Evolutionary conservation across 2,329 filamentous ascomycete species (phyloP).

Genomic region (Colletotrichum sp.): DNA sequence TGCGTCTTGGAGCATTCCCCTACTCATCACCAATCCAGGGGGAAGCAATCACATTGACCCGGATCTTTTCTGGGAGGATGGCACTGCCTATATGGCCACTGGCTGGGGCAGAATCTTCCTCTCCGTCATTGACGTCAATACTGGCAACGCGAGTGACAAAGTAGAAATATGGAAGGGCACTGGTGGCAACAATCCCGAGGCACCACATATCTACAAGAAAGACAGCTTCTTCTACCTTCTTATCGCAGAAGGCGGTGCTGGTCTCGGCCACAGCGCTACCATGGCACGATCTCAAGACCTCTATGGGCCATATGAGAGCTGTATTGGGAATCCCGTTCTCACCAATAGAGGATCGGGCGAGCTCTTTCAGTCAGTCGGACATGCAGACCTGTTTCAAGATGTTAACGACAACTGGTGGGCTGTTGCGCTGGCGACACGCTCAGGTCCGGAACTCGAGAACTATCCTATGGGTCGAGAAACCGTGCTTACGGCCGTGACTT

Average conservation of each 20-base stretch:
- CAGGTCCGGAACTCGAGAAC: neutral
- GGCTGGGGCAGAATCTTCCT: neutral
- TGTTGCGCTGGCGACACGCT: neutral
- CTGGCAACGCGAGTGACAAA: neutral
- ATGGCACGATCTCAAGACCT: conserved; percentile 38
- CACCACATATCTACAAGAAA: conserved; percentile 49
- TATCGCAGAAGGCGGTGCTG: conserved; percentile 50
- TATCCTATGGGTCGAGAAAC: neutral
- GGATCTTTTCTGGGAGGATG: neutral
- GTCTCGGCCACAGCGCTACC: conserved; percentile 37
- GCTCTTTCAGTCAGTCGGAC: conserved; percentile 35
- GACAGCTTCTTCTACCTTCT: conserved; percentile 48
- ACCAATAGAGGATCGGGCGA: conserved; percentile 33
- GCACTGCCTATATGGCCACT: neutral
- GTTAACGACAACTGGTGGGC: neutral
- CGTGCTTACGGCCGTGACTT: neutral
- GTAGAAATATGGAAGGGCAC: neutral
- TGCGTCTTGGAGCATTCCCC: neutral
- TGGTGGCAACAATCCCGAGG: conserved; percentile 31
- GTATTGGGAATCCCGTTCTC: conserved; percentile 41
- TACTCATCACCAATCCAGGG: neutral
- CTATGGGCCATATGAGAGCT: conserved; percentile 40
- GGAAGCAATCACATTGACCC: neutral
- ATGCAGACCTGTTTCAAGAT: conserved; percentile 37
- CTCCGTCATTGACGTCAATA: neutral